Conservation (phyloP, 2,329 filamentous ascomycete species). For the Septoria petroselini region DNA sequence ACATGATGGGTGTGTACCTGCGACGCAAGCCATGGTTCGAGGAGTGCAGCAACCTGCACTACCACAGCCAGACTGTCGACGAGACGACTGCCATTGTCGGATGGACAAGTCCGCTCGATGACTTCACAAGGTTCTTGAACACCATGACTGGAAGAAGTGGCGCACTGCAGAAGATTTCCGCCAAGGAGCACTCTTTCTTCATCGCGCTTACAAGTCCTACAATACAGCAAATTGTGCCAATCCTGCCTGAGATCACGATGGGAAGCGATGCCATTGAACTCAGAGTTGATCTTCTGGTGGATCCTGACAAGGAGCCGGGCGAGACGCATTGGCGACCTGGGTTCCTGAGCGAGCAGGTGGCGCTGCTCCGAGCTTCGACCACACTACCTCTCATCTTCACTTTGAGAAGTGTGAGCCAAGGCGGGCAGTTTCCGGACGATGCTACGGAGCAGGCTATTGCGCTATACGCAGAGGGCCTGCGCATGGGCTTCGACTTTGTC, state of each 20-base stretch:
- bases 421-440: constrained; percentile 80
- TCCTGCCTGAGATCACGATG: constrained; percentile 70
- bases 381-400: constrained; percentile 88
- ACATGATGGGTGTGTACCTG: constrained; percentile 87
- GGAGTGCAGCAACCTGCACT: constrained; percentile 90
- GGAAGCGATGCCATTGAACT: constrained; percentile 92
- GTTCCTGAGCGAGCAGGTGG: constrained; percentile 77
- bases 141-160: constrained; percentile 61
- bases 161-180: constrained; percentile 58
- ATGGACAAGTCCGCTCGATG: constrained; percentile 43
- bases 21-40: constrained; percentile 86
- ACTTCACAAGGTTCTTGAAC: constrained; percentile 71
- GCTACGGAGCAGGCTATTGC: constrained; percentile 60
- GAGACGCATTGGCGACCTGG: constrained; percentile 59
- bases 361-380: constrained; percentile 69
- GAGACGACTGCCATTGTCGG: constrained; percentile 37
- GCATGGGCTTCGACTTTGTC: constrained; percentile 85
- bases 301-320: constrained; percentile 58
- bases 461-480: constrained; percentile 74
- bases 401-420: constrained; percentile 78
- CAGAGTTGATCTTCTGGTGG: constrained; percentile 82
- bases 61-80: constrained; percentile 71
- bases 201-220: constrained; percentile 83
- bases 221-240: constrained; percentile 59
- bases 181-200: constrained; percentile 77